Conservation (phyloP, 1,284 basidiomycete genomes). For the Ganoderma lingzhi region DNA sequence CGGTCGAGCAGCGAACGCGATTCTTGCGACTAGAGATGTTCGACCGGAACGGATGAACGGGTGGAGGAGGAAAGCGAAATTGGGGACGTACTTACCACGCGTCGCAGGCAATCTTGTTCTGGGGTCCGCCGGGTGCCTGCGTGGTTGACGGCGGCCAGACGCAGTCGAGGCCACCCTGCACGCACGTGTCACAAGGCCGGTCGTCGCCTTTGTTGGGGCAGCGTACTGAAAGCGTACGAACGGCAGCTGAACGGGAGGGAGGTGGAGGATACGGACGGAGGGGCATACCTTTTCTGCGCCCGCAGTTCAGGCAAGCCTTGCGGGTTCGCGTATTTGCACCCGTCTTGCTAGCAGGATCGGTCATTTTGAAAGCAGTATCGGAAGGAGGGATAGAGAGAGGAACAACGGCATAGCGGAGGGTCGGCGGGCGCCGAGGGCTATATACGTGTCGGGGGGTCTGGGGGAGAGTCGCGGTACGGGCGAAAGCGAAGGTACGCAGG, state of each 20-base stretch:
- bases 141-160: not conserved
- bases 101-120: not conserved
- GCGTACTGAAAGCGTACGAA: not conserved
- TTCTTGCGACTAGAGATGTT: not conserved
- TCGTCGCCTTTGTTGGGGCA: not conserved
- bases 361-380: not conserved
- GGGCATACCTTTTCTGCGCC: slow-evolving; percentile 3
- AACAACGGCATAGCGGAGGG: not conserved
- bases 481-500: not conserved
- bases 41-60: not conserved
- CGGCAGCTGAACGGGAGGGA: not conserved
- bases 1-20: not conserved
- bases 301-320: not conserved
- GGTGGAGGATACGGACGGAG: not conserved
- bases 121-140: not conserved
- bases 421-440: not conserved
- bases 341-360: not conserved
- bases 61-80: not conserved
- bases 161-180: not conserved
- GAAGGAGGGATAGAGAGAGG: not conserved
- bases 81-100: not conserved
- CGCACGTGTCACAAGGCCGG: not conserved
- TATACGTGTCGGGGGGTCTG: not conserved
- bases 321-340: not conserved
- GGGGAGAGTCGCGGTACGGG: not conserved